These are phyloP conservation scores for Aureobasidium subglaciale DNA, from an alignment of 2,329 filamentous ascomycete genomes.

Conservation along the genomic window DNA sequence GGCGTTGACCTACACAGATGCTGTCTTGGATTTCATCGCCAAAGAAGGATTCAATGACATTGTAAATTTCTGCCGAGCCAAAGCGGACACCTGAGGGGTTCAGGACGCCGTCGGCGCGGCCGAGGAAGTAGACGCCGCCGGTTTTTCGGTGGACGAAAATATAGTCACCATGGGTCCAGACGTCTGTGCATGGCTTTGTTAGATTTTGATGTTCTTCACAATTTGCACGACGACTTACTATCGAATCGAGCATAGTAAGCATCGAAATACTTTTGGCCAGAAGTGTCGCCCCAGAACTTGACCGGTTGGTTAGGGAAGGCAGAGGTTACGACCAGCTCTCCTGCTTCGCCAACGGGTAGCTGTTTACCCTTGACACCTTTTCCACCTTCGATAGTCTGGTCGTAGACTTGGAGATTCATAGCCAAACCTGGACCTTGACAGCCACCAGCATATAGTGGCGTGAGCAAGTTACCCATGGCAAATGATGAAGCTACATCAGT, in stretches of 20 bases:
- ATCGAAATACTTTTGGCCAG: constrained; percentile 37
- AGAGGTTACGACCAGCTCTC: constrained; percentile 64
- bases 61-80: constrained; percentile 73
- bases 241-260: constrained; percentile 43
- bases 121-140: constrained; percentile 58
- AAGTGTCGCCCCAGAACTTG: constrained; percentile 40
- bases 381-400: constrained; percentile 42
- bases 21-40: constrained; percentile 57
- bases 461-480: constrained; percentile 58
- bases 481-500: constrained; percentile 68
- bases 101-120: constrained; percentile 68
- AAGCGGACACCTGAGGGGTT: constrained; percentile 76
- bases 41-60: constrained; percentile 62
- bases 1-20: constrained; percentile 72
- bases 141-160: constrained; percentile 63
- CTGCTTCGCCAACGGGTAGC: constrained; percentile 57
- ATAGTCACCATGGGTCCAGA: constrained; percentile 82
- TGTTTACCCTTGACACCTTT: constrained; percentile 41
- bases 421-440: constrained; percentile 49
- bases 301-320: constrained; percentile 70
- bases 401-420: constrained; percentile 53
- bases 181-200: constrained; percentile 31
- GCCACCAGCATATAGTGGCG: constrained; percentile 56
- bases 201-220: too few species aligned
- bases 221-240: constrained; percentile 13